Percentiles rank a stretch among this genome's conserved stretches.
These are phyloP conservation scores for Conticribra weissflogii DNA, from an alignment of 108 stramenopile genomes.

Conservation along the genomic window DNA sequence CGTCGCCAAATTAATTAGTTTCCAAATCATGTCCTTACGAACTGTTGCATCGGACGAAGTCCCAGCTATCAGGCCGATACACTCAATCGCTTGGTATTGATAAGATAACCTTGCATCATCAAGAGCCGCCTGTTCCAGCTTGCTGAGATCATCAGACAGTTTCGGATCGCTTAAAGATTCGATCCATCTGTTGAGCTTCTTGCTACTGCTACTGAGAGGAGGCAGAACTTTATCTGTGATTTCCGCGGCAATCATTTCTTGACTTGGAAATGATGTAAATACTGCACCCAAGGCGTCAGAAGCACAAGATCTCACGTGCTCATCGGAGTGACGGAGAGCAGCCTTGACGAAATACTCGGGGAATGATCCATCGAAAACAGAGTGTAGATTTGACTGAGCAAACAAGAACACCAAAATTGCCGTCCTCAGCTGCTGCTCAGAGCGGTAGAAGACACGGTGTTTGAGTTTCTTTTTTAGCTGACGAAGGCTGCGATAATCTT, in stretches of 20 bases:
- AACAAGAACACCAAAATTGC: slow-evolving; percentile 25
- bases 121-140: slow-evolving; percentile 46
- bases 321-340: slow-evolving; percentile 37
- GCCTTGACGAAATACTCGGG: slow-evolving; percentile 36
- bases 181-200: slow-evolving; percentile 39
- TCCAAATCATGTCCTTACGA: slow-evolving; percentile 53
- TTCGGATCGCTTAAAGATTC: slow-evolving; percentile 34
- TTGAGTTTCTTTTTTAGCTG: slow-evolving; percentile 41
- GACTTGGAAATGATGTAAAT: slow-evolving; percentile 27
- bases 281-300: slow-evolving; percentile 43
- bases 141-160: slow-evolving; percentile 44
- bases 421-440: slow-evolving; percentile 30
- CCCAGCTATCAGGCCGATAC: slow-evolving; percentile 62
- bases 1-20: slow-evolving; percentile 51
- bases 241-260: slow-evolving; percentile 34
- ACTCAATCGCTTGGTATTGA: slow-evolving; percentile 57
- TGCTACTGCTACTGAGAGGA: slow-evolving; percentile 27
- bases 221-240: slow-evolving; percentile 27
- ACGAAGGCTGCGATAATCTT: slow-evolving; percentile 37
- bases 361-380: slow-evolving; percentile 24
- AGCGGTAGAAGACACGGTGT: slow-evolving; percentile 22
- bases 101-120: slow-evolving; percentile 48
- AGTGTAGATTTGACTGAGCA: slow-evolving; percentile 35
- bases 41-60: slow-evolving; percentile 26
- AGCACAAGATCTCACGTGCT: slow-evolving; percentile 30